A percentile compares a stretch with the other conserved stretches of the same genome.
Evolutionary conservation across 176 grass and related monocot species (phyloP).

Genomic region (Triticum monococcum): DNA sequence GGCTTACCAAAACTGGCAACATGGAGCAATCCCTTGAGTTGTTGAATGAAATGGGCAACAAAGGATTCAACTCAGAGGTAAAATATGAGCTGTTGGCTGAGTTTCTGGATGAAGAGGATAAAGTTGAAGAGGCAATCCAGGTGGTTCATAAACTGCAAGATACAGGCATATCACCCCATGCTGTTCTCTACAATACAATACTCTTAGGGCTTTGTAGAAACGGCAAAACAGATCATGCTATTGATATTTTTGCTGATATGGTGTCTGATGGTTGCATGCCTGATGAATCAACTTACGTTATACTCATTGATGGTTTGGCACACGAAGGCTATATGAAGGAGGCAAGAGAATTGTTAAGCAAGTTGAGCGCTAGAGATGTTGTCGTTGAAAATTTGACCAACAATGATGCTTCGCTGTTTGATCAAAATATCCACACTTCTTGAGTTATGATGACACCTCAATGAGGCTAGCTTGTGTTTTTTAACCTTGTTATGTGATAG

Average conservation of each 20-base stretch:
- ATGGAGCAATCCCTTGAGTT: slow-evolving; percentile 46
- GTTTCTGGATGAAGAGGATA: slow-evolving; percentile 52
- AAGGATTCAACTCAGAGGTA: slow-evolving; percentile 57
- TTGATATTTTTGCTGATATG: slow-evolving; percentile 65
- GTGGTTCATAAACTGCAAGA: slow-evolving; percentile 47
- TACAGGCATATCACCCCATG: slow-evolving; percentile 40
- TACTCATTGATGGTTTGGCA: slow-evolving; percentile 62
- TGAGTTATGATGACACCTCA: slow-evolving; percentile 19
- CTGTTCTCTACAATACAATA: slow-evolving; percentile 54
- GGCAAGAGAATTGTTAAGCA: slow-evolving; percentile 52
- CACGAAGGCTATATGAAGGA: slow-evolving; percentile 55
- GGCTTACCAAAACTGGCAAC: slow-evolving; percentile 51
- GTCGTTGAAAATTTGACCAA: slow-evolving; percentile 52
- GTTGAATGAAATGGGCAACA: slow-evolving; percentile 66
- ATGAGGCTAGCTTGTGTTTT: not conserved
- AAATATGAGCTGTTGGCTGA: slow-evolving; percentile 50
- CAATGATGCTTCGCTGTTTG: slow-evolving; percentile 33
- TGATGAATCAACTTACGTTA: slow-evolving; percentile 53
- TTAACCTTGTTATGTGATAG: slow-evolving; percentile 28
- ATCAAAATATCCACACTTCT: slow-evolving; percentile 28
- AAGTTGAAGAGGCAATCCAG: slow-evolving; percentile 40
- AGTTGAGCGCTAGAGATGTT: slow-evolving; percentile 55
- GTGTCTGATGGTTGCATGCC: slow-evolving; percentile 66
- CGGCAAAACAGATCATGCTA: slow-evolving; percentile 53
- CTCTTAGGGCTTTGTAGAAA: slow-evolving; percentile 57